Conservation (phyloP, 306 rosid genomes). For the Ormosia emarginata region DNA sequence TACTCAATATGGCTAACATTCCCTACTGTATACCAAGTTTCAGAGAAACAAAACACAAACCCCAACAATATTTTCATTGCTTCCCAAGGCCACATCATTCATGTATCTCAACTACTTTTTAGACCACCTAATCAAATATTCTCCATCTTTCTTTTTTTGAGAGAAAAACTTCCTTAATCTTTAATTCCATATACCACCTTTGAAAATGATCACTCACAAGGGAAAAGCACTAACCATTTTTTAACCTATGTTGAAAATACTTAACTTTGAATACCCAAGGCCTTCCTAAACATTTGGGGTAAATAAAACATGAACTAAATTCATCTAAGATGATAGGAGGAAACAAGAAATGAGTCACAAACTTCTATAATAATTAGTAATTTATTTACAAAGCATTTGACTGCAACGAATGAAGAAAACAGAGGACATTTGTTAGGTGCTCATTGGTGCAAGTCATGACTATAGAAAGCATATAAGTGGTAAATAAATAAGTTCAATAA, state of each 20-base stretch:
- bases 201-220: not conserved
- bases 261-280: not conserved
- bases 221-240: not conserved
- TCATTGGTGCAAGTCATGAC: not conserved
- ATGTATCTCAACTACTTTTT: not conserved
- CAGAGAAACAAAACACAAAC: not conserved
- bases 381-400: not conserved
- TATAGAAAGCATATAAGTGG: not conserved
- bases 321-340: not conserved
- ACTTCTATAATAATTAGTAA: not conserved
- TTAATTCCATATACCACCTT: not conserved
- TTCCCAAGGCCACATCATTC: no score
- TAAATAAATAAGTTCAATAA: not conserved
- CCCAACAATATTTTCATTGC: not conserved
- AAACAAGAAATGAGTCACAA: constrained; percentile 5
- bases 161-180: not conserved
- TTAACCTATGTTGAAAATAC: not conserved
- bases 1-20: not conserved
- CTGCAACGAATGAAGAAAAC: not conserved
- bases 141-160: not conserved
- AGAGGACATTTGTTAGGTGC: not conserved
- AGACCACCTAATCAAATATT: not conserved
- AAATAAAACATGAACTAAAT: not conserved
- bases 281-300: not conserved
- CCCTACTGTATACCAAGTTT: not conserved